Evolutionary conservation across 495 filamentous ascomycete species (phyloP).

Genomic region (Penicillium pulvis): DNA sequence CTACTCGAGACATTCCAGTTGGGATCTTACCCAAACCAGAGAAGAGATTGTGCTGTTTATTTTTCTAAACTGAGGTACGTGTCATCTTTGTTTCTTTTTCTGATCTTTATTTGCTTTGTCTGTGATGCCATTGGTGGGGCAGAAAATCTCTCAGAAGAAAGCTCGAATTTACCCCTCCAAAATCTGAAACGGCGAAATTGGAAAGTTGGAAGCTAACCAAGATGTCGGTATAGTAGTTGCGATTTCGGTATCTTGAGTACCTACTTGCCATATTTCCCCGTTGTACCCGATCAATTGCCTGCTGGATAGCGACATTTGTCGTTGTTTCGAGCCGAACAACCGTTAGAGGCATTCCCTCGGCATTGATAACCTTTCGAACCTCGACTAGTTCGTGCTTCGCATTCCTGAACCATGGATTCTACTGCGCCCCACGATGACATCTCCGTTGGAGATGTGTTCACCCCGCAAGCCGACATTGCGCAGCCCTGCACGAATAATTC

Average conservation of each 20-base stretch:
- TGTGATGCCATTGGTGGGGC: constrained; percentile 24
- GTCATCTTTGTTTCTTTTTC: background rate
- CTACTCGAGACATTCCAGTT: constrained; percentile 22
- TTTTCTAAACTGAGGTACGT: constrained; percentile 23
- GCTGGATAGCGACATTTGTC: constrained; percentile 5
- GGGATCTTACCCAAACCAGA: constrained; percentile 14
- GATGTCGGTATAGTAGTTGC: constrained; percentile 15
- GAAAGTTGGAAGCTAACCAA: constrained; percentile 16
- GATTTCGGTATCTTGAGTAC: constrained; percentile 23
- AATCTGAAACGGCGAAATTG: constrained; percentile 5
- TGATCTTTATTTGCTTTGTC: constrained; percentile 8
- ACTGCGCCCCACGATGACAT: constrained; percentile 37
- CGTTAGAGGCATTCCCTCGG: background rate
- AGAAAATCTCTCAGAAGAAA: constrained; percentile 14
- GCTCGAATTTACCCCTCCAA: constrained; percentile 30
- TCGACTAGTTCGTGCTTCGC: background rate
- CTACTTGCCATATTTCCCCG: constrained; percentile 21
- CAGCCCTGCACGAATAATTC: constrained; percentile 30
- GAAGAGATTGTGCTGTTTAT: constrained; percentile 12
- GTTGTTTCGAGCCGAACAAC: background rate
- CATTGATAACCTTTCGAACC: constrained; percentile 1
- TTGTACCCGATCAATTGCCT: constrained; percentile 26
- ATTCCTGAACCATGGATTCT: constrained; percentile 24
- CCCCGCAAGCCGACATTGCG: constrained; percentile 43
- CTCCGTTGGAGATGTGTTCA: constrained; percentile 50